These are phyloP conservation scores for Batkoa obscura DNA, from an alignment of 371 early-diverging fungal species.

Conservation along the genomic window DNA sequence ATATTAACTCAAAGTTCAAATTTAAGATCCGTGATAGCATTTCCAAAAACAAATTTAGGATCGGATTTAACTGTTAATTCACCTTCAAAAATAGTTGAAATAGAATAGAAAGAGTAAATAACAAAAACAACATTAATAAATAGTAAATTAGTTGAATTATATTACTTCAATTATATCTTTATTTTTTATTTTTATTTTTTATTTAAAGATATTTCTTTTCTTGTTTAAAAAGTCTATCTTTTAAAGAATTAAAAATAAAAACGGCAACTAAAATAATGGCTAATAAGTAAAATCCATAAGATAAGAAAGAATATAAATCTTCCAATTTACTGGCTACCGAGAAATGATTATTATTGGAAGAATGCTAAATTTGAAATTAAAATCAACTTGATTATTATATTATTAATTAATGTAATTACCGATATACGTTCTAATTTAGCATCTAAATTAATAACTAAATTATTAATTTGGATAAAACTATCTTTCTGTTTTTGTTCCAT, in stretches of 20 bases:
- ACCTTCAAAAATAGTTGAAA: conserved; percentile 19
- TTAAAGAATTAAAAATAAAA: not conserved
- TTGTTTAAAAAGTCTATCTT: not conserved
- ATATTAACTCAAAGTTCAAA: conserved; percentile 48
- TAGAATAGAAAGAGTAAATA: not conserved
- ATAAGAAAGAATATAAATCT: not conserved
- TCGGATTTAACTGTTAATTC: conserved; percentile 62
- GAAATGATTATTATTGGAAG: no score
- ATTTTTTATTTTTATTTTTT: not conserved
- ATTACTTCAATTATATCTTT: no score
- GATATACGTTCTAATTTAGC: no score
- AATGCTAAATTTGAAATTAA: no score
- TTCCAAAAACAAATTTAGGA: conserved; percentile 70
- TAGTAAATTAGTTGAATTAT: not conserved
- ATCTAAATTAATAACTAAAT: no score
- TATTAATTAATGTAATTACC: no score
- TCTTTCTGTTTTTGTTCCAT: no score
- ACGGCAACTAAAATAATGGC: not conserved
- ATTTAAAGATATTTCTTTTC: not conserved
- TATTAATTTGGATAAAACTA: no score
- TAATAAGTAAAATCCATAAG: not conserved
- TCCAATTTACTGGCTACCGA: not conserved
- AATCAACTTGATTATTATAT: no score
- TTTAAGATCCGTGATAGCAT: conserved; percentile 83
- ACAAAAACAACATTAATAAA: not conserved